phyloP scores from a whole-genome alignment of 345 rosid genomes.

The Arabis hirsuta region DNA sequence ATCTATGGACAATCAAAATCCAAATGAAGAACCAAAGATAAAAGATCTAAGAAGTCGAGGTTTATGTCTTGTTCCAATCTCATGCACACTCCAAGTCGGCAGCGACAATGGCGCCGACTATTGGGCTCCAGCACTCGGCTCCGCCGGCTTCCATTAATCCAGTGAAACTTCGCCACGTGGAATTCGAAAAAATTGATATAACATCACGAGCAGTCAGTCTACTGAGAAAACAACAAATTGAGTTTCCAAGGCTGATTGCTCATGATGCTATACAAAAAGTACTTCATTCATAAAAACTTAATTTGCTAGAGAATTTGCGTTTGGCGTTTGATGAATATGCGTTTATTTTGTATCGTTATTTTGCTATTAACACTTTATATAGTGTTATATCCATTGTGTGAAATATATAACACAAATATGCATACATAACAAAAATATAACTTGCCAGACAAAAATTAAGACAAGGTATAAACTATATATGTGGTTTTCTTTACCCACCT shows the following conservation, averaged over 20 bases:
- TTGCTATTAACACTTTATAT: not conserved
- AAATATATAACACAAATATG: not conserved
- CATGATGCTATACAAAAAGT: constrained; percentile 88
- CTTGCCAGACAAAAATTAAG: not conserved
- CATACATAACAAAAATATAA: not conserved
- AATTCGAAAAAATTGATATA: constrained; percentile 54
- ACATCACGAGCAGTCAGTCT: constrained; percentile 99
- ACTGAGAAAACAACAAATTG: constrained; percentile 52
- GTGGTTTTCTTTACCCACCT: not conserved
- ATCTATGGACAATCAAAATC: constrained; percentile 44
- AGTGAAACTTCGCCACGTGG: constrained; percentile 22
- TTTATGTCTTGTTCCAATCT: constrained; percentile 89
- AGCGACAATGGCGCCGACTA: constrained; percentile 90
- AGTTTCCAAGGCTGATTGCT: constrained; percentile 95
- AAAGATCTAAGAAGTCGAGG: constrained; percentile 93
- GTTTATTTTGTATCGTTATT: constrained; percentile 32
- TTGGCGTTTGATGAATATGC: constrained; percentile 29
- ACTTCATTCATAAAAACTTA: constrained; percentile 15
- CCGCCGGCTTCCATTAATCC: constrained; percentile 60
- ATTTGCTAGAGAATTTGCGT: constrained; percentile 27
- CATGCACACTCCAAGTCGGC: constrained; percentile 87
- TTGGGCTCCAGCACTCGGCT: constrained; percentile 78
- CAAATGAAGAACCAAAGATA: constrained; percentile 50
- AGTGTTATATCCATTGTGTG: not conserved
- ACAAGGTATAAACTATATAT: not conserved